Evolutionary conservation across 208 protist species (phyloP), one percentile per base, ranked within the genome.

Genomic region (Naegleria gruberi): DNA sequence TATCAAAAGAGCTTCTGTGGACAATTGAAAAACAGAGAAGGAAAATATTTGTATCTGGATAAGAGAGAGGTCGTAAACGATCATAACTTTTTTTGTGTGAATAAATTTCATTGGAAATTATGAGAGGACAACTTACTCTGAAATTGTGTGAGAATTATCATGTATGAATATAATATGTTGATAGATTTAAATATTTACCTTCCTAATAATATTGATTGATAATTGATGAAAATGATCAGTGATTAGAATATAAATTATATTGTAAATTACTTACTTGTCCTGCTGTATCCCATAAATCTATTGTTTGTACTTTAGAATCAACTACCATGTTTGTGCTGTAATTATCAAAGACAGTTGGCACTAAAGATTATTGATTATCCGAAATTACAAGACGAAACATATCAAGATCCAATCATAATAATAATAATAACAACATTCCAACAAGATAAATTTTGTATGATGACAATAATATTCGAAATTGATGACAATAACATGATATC

Each of bases 61-160:
- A 98, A 17, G 93, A 95, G 7, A 98, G 91, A 46, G 97, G 96
- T 42, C 97, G 91, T 34, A 98, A 93, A 43, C 96, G 90, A 90
- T 98, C 97, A 90, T 98, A 98, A 90, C 98, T 96, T 89, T 98
- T 95, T 92, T 97, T 55, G 46, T 55, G 46, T 55, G 5, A 19
- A 15, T 19, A 15, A 19, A 65, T 30, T 65, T 4, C 51, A 65
- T 65, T 65, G 51, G 4, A 23, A 19, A n/a, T n/a, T n/a, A n/a
- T n/a, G n/a, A n/a, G n/a, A n/a, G n/a, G n/a, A n/a, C n/a, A n/a
- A n/a, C n/a, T n/a, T n/a, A n/a, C n/a, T n/a, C n/a, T n/a, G n/a
- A n/a, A n/a, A n/a, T n/a, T n/a, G n/a, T n/a, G n/a, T n/a, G n/a
- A n/a, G n/a, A n/a, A n/a, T n/a, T n/a, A n/a, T n/a, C n/a, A n/a